Evolutionary conservation across 2,329 filamentous ascomycete genomes (phyloP), one percentile per base, ranked within the genome.

Genomic region (Cladobotryum mycophilum): DNA sequence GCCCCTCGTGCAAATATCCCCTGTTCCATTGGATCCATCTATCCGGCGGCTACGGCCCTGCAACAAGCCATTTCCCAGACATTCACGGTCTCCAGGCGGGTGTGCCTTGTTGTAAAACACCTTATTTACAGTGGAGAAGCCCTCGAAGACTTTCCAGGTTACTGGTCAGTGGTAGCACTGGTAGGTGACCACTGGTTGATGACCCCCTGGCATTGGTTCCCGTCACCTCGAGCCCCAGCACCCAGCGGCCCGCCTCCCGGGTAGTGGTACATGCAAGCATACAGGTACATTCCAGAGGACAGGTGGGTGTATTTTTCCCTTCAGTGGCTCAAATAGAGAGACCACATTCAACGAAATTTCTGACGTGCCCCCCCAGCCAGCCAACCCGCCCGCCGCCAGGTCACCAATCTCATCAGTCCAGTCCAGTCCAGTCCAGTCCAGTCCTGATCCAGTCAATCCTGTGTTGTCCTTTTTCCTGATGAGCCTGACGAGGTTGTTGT

Each of bases 341-440:
- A 38, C 36, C 36, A 38, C 5, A 8, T 17, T 30, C 25, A n/a
- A 47, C 54, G 47, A 56, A 45, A 55, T 54, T 55, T 55, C 53
- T 53, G 54, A 55, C 41, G 48, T 51, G 42, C 41, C 48, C 45
- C 51, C 49, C 52, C 47, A n/a, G n/a, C 30, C 36, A 36, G 25
- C 51, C 53, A 30, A 30, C 25, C 25, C 25, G 25, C 25, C 25
- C 51, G 49, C 49, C 49, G 54, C 44, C 37, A 45, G 50, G 46
- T 59, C 56, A 58, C 52, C 56, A 60, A 57, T 57, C 58, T 52
- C 49, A 38, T 37, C 35, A 13, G 36, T 38, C 18, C n/a, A 40
- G 17, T 38, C 13, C 13, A 12, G 36, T 37, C 18, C 35, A 13
- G 36, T 38, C 18, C 35, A 13, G 36, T 38, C 18, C n/a, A 40